Evolutionary conservation across 306 rosid genomes (phyloP), one percentile per base, ranked within the genome.

Genomic region (Vigna reflexopilosa): DNA sequence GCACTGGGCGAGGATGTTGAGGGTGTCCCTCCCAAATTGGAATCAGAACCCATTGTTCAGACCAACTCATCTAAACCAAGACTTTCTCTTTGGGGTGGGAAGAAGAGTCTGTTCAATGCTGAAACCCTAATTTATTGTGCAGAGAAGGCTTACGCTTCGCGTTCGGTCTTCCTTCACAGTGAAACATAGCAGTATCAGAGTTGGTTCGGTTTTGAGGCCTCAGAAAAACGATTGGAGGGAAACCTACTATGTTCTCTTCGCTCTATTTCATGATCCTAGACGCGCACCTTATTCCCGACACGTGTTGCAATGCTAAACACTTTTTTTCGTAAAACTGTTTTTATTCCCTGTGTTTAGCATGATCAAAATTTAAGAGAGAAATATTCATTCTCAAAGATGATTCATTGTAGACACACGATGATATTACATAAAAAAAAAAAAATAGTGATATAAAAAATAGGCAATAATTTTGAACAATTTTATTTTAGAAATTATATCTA

Each of bases 21-120:
- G 8, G 91, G 69, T 57, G 86, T 47, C 3, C 85, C 85, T 34
- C 85, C 87, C 66, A 88, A 38, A 86, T 83, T 94, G 76, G 89
- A 83, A 76, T 94, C 98, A 38, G 92, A 84, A 66, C 91, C 91
- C 97, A 91, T 93, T 72, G 70, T 45, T 66, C 62, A 42, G 72
- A 49, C 67, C 77, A 77, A 69, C 48, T 57, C 77, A 59, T 76
- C 28, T 52, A 63, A 56, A 24, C 16, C 12, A 4, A 70, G 15
- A 17, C 32, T 49, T 49, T 40, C 20, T 74, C 52, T 36, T 61
- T 61, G 11, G 67, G 44, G 8, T 8, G 15, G 62, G 9, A 4
- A 48, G 7, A 40, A 49, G 24, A 36, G 81, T 17, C 5, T 70
- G 22, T 54, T 82, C 65, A 64, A 73, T 64, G 82, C 66, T 75